Conservation (phyloP, 2,329 filamentous ascomycete genomes). For the Berkeleyomyces basicola region DNA sequence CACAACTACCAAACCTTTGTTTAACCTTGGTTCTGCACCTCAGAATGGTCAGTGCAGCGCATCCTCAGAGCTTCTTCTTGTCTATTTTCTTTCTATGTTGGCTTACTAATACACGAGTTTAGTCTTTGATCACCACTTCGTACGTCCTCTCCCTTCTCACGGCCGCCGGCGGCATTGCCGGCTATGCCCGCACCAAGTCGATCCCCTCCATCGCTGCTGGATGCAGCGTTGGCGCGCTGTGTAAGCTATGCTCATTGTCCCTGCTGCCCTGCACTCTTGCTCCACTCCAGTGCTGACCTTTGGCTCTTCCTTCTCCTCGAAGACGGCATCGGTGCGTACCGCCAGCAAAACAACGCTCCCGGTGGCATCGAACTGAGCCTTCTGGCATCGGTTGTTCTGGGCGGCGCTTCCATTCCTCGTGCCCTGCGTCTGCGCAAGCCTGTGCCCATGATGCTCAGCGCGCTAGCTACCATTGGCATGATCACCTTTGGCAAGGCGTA, state of each 20-base stretch:
- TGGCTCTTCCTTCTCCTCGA: background rate
- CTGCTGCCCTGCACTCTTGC: background rate
- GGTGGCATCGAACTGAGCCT: slow-evolving; percentile 85
- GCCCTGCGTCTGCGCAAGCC: slow-evolving; percentile 74
- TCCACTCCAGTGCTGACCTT: background rate
- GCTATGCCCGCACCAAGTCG: slow-evolving; percentile 72
- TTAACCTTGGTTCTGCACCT: background rate
- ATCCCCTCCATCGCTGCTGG: slow-evolving; percentile 77
- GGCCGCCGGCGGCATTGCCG: slow-evolving; percentile 71
- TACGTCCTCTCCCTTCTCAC: slow-evolving; percentile 68
- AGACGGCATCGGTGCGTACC: slow-evolving; percentile 67
- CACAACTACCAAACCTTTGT: background rate
- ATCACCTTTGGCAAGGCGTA: slow-evolving; percentile 63
- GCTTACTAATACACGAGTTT: slow-evolving; percentile 12
- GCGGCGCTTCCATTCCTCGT: slow-evolving; percentile 67
- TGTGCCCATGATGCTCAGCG: slow-evolving; percentile 61
- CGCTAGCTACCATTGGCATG: slow-evolving; percentile 64
- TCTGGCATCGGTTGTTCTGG: slow-evolving; percentile 71
- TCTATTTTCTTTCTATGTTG: background rate
- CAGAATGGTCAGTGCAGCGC: slow-evolving; percentile 3
- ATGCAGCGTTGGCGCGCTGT: slow-evolving; percentile 56
- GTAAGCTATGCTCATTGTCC: slow-evolving; percentile 24
- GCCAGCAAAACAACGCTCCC: slow-evolving; percentile 55
- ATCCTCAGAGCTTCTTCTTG: background rate
- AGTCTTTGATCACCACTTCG: slow-evolving; percentile 36